These are phyloP conservation scores for Echinosophora koreensis DNA, from an alignment of 306 rosid genomes.

Conservation along the genomic window DNA sequence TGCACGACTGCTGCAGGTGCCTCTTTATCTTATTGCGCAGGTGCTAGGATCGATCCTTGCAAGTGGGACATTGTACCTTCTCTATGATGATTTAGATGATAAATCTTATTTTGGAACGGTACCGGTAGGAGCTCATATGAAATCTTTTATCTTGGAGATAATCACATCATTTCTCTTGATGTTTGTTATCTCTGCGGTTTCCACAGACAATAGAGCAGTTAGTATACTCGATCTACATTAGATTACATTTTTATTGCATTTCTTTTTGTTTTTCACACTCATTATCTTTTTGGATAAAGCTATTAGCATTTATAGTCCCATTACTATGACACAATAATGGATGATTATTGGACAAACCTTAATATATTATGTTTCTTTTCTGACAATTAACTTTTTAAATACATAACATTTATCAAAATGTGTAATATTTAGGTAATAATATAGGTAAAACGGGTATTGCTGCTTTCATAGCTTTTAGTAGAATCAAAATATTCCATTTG, in stretches of 20 bases:
- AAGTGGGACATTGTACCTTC: slow-evolving; percentile 62
- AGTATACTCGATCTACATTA: neutral
- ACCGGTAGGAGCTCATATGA: slow-evolving; percentile 58
- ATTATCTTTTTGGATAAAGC: neutral
- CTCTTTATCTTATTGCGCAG: slow-evolving; percentile 64
- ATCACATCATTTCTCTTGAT: slow-evolving; percentile 66
- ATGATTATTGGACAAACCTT: neutral
- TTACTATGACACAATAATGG: neutral
- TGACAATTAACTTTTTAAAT: neutral
- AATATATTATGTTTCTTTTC: neutral
- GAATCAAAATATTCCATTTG: no score
- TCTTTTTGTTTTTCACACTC: neutral
- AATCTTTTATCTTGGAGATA: slow-evolving; percentile 64
- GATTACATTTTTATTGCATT: neutral
- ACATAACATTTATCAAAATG: neutral
- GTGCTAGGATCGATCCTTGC: slow-evolving; percentile 64
- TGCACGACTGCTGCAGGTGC: slow-evolving; percentile 54
- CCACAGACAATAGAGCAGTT: slow-evolving; percentile 82
- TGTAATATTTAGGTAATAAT: neutral
- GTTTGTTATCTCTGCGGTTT: slow-evolving; percentile 77
- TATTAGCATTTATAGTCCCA: neutral
- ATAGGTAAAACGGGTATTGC: no score
- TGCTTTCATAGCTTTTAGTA: no score
- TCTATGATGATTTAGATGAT: slow-evolving; percentile 50
- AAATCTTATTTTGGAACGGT: slow-evolving; percentile 59